These are phyloP conservation scores for Discostella stelligeroides DNA, from an alignment of 108 stramenopile species.

Conservation along the genomic window DNA sequence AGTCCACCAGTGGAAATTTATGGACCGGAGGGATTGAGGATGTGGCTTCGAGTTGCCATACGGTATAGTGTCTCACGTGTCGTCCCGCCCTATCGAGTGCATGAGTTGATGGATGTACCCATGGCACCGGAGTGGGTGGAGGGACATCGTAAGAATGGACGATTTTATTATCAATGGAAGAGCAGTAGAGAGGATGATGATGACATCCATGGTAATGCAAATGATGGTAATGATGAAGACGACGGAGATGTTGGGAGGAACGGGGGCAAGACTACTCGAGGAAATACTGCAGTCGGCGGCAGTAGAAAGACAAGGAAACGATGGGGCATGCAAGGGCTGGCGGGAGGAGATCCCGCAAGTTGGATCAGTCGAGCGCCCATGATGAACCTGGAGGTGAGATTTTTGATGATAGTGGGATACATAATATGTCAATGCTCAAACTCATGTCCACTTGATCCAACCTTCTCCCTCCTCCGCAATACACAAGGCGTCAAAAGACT, in stretches of 20 bases:
- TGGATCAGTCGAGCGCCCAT: constrained; percentile 80
- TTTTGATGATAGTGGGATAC: too few relatives aligned
- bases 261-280: too few relatives aligned
- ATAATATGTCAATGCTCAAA: neutral
- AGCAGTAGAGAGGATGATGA: constrained; percentile 25
- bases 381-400: constrained; percentile 57
- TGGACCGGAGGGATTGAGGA: constrained; percentile 89
- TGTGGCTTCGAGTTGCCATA: constrained; percentile 89
- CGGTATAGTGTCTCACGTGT: constrained; percentile 84
- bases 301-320: constrained; percentile 11
- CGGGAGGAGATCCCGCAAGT: constrained; percentile 64
- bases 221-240: neutral
- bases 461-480: too few relatives aligned
- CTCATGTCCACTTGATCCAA: too few relatives aligned
- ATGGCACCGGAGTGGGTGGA: constrained; percentile 89
- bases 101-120: constrained; percentile 92
- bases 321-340: constrained; percentile 63
- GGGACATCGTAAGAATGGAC: constrained; percentile 44
- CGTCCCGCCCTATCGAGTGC: constrained; percentile 88
- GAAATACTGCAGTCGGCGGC: neutral
- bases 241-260: neutral
- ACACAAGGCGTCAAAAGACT: constrained; percentile 29
- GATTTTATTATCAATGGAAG: constrained; percentile 58
- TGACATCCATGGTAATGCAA: neutral
- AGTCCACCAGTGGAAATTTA: constrained; percentile 88